Conservation (phyloP, 2,329 filamentous ascomycete genomes). For the Diaporthe vexans region DNA sequence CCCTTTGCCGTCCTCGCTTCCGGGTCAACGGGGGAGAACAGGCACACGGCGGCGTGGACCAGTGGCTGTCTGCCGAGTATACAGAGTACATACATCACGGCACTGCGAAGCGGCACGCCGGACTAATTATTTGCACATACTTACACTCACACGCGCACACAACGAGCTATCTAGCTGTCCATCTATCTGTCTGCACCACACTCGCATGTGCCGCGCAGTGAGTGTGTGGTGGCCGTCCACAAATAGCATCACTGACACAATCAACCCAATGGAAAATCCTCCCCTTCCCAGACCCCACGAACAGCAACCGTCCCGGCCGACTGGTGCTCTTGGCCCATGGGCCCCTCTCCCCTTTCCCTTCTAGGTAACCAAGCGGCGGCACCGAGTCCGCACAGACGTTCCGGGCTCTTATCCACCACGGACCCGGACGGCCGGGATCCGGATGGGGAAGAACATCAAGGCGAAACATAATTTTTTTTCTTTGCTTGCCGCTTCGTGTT, state of each 20-base stretch:
- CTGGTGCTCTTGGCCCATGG: slow-evolving; percentile 2
- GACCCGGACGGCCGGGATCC: slow-evolving; percentile 17
- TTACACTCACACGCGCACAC: not conserved
- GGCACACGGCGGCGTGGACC: not conserved
- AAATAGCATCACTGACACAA: slow-evolving; percentile 7
- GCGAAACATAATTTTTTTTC: not conserved
- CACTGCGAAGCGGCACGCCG: not conserved
- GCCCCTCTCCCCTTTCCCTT: not conserved
- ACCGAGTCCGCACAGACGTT: slow-evolving; percentile 28
- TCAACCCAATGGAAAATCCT: not conserved
- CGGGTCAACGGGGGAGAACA: not conserved
- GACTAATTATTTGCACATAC: not conserved
- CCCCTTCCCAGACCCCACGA: not conserved
- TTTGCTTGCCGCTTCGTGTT: not conserved
- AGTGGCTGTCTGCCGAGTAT: not conserved
- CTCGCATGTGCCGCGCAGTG: not conserved
- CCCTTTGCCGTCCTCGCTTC: slow-evolving; percentile 4
- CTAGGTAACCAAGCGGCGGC: slow-evolving; percentile 2
- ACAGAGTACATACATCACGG: not conserved
- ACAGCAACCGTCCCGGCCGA: not conserved
- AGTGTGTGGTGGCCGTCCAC: not conserved
- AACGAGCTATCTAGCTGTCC: not conserved
- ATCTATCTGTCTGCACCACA: not conserved
- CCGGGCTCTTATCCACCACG: slow-evolving; percentile 8
- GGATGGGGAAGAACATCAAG: slow-evolving; percentile 8